These are phyloP conservation scores for Phylloporus rhodoxanthus DNA, from an alignment of 768 basidiomycete genomes.

Conservation along the genomic window DNA sequence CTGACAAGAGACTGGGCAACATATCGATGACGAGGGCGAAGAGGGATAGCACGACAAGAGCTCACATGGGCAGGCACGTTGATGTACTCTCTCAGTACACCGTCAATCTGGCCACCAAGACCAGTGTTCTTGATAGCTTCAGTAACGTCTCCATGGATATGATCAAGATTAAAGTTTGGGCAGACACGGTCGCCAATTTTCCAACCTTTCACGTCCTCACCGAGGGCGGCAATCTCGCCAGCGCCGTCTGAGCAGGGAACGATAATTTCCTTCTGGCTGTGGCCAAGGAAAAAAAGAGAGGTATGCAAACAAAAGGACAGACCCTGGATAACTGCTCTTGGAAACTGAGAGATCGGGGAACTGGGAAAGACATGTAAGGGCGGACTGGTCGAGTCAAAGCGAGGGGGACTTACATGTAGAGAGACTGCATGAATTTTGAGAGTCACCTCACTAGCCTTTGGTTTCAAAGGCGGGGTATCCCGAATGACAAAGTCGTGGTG, in stretches of 20 bases:
- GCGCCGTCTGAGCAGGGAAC: constrained; percentile 46
- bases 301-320: not conserved
- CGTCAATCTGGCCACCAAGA: constrained; percentile 45
- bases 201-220: constrained; percentile 36
- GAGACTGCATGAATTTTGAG: constrained; percentile 55
- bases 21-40: too few relatives aligned
- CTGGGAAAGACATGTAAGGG: too few relatives aligned
- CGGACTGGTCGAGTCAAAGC: too few relatives aligned
- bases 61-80: constrained; percentile 29
- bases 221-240: constrained; percentile 44
- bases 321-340: too few relatives aligned
- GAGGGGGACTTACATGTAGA: constrained; percentile 15
- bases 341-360: too few relatives aligned
- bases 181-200: constrained; percentile 52
- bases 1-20: constrained; percentile 21
- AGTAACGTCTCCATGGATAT: constrained; percentile 41
- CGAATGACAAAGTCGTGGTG: too few relatives aligned
- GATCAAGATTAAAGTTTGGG: constrained; percentile 47
- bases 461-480: constrained; percentile 9
- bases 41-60: too few relatives aligned
- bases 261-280: constrained; percentile 16
- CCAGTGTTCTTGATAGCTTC: constrained; percentile 24
- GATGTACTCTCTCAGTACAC: constrained; percentile 50
- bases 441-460: constrained; percentile 44
- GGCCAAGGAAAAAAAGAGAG: not conserved